Conservation (phyloP, 768 basidiomycete genomes). For the Trametes maxima region DNA sequence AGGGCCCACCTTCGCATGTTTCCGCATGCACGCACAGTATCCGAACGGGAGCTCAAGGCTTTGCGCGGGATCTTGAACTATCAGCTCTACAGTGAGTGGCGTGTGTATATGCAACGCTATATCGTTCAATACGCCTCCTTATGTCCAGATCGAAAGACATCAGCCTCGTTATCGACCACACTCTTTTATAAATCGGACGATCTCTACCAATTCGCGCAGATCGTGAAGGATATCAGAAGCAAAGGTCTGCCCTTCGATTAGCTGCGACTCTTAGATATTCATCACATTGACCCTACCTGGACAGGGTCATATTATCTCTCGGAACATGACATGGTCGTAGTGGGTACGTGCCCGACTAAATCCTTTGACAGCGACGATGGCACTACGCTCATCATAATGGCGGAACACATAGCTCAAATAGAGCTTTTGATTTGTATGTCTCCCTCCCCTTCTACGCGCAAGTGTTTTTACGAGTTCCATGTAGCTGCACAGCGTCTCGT, state of each 20-base stretch:
- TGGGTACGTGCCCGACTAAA: background rate
- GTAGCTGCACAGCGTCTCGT: background rate
- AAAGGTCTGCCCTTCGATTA: background rate
- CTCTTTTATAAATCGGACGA: too few relatives aligned
- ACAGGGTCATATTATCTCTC: background rate
- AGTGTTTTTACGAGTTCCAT: too few relatives aligned
- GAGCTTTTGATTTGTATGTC: too few relatives aligned
- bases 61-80: too few relatives aligned
- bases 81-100: too few relatives aligned
- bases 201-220: too few relatives aligned
- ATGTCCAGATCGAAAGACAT: too few relatives aligned
- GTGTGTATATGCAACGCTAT: too few relatives aligned
- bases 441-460: too few relatives aligned
- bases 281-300: background rate
- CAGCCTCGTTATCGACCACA: too few relatives aligned
- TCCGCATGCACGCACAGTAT: conserved; percentile 13
- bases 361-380: background rate
- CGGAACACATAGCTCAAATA: too few relatives aligned
- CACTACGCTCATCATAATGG: background rate
- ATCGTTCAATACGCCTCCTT: too few relatives aligned
- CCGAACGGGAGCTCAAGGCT: background rate
- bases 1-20: conserved; percentile 28
- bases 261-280: background rate
- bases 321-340: background rate
- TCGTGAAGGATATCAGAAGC: background rate